phyloP scores from a whole-genome alignment of 768 basidiomycete species.

The Boletus sp. region DNA sequence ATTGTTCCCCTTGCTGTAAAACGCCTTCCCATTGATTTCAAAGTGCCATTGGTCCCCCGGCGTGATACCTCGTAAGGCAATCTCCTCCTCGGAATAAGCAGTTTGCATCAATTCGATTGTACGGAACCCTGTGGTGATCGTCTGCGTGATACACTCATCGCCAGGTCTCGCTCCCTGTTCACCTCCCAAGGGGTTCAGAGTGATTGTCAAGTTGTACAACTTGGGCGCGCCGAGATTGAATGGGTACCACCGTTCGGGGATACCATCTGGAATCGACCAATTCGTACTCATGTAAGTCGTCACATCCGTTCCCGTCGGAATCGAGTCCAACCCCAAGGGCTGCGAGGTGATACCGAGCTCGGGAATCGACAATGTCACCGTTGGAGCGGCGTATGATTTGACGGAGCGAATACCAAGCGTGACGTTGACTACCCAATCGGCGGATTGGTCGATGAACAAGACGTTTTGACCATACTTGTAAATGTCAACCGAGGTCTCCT shows the following conservation, averaged over 20 bases:
- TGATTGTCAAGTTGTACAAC: slow-evolving; percentile 33
- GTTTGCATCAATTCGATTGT: too few species aligned
- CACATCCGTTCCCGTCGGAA: slow-evolving; percentile 20
- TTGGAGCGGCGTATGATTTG: slow-evolving; percentile 31
- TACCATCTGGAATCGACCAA: slow-evolving; percentile 45
- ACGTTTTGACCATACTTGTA: slow-evolving; percentile 51
- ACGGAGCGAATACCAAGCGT: slow-evolving; percentile 41
- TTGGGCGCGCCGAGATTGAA: slow-evolving; percentile 12
- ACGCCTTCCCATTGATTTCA: slow-evolving; percentile 39
- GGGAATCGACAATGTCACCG: slow-evolving; percentile 28
- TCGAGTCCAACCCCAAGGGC: slow-evolving; percentile 20
- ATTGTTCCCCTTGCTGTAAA: slow-evolving; percentile 56
- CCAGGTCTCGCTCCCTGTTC: slow-evolving; percentile 4
- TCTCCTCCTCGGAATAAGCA: slow-evolving; percentile 35
- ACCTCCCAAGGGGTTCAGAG: slow-evolving; percentile 28
- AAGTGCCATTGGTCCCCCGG: too few species aligned
- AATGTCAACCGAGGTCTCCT: slow-evolving; percentile 54
- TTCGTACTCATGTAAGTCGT: slow-evolving; percentile 42
- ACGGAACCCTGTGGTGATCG: too few species aligned
- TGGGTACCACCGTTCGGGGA: slow-evolving; percentile 54
- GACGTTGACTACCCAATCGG: too few species aligned
- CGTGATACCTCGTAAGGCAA: slow-evolving; percentile 45
- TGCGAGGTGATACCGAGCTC: slow-evolving; percentile 45
- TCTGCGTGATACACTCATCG: slow-evolving; percentile 34
- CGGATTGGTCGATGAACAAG: slow-evolving; percentile 33